Evolutionary conservation across 179 eudicot species (phyloP).

Genomic region (Actinidia arguta): DNA sequence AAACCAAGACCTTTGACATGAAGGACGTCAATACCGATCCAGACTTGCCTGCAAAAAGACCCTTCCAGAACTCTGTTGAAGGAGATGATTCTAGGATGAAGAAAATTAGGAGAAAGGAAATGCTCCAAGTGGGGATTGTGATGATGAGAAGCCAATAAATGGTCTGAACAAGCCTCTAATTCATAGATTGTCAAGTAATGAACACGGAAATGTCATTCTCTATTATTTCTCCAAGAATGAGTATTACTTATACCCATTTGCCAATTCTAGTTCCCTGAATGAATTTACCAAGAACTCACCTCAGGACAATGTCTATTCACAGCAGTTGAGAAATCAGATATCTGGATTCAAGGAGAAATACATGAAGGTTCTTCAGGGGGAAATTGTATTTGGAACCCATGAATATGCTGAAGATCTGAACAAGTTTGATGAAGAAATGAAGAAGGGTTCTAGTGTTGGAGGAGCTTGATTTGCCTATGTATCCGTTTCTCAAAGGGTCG

Average conservation of each 20-base stretch:
- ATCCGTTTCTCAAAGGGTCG: neutral
- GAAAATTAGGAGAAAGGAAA: neutral
- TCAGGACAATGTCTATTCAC: neutral
- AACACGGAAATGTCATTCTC: neutral
- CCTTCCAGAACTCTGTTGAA: neutral
- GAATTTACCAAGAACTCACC: neutral
- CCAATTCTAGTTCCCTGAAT: neutral
- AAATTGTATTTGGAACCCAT: neutral
- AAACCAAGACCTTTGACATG: neutral
- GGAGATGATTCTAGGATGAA: neutral
- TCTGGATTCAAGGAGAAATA: neutral
- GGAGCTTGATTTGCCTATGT: neutral
- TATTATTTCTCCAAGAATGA: constrained; percentile 2
- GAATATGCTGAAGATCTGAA: neutral
- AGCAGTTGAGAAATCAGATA: neutral
- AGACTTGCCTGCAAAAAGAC: neutral
- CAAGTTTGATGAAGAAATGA: neutral
- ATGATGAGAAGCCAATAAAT: neutral
- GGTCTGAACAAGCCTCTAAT: neutral
- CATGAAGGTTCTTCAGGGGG: neutral
- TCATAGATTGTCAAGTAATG: neutral
- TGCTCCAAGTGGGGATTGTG: neutral
- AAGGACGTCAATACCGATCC: neutral
- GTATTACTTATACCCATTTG: neutral
- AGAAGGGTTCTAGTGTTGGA: neutral